Percentiles rank a stretch among this genome's conserved stretches.
phyloP scores from a whole-genome alignment of 176 grass and related monocot species.

The Hsuehochloa calcarea region DNA sequence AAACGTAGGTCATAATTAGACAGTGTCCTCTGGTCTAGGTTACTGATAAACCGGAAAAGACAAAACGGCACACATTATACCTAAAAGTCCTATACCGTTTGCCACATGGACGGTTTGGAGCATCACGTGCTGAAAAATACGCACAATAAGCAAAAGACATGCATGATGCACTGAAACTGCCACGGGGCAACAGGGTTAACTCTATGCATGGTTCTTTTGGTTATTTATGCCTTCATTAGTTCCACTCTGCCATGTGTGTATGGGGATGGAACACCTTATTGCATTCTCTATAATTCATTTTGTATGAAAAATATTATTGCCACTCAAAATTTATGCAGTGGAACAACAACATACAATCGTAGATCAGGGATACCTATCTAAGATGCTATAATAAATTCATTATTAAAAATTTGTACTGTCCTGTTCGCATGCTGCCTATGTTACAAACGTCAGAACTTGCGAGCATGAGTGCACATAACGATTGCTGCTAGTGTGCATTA shows the following conservation, averaged over 20 bases:
- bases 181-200: neutral
- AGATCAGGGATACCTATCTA: neutral
- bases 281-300: neutral
- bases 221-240: constrained; percentile 8
- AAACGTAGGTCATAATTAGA: neutral
- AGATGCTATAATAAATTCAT: neutral
- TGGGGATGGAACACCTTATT: neutral
- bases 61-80: neutral
- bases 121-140: neutral
- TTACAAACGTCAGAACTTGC: neutral
- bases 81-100: neutral
- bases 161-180: neutral
- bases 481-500: neutral
- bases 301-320: neutral
- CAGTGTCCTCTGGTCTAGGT: neutral
- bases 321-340: neutral
- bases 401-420: neutral
- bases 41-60: neutral
- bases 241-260: neutral
- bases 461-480: neutral
- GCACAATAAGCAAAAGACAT: neutral
- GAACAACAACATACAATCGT: neutral
- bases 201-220: neutral
- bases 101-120: neutral
- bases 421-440: neutral